These are phyloP conservation scores for Sclerotinia subarctica DNA, from an alignment of 2,329 filamentous ascomycete species.

Conservation along the genomic window DNA sequence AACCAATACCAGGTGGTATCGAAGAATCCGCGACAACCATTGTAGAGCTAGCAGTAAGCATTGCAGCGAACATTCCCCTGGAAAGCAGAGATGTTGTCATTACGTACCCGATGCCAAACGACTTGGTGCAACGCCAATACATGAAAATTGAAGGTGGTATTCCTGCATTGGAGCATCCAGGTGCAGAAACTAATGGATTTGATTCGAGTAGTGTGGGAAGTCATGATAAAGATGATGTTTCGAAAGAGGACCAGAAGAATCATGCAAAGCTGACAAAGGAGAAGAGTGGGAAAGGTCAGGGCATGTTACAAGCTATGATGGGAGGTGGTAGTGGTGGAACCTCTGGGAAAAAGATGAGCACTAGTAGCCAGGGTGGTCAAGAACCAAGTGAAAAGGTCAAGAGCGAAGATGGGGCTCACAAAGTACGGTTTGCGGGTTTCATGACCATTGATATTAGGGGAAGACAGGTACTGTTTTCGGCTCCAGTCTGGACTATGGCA, in stretches of 20 bases:
- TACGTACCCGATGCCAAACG: slow-evolving; percentile 77
- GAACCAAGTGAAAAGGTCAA: slow-evolving; percentile 32
- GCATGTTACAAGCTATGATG: slow-evolving; percentile 42
- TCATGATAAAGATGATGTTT: slow-evolving; percentile 36
- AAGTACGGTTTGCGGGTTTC: slow-evolving; percentile 73
- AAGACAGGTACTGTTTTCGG: slow-evolving; percentile 71
- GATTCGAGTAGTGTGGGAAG: slow-evolving; percentile 36
- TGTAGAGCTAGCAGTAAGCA: slow-evolving; percentile 81
- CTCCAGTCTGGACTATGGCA: slow-evolving; percentile 65
- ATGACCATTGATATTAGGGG: slow-evolving; percentile 70
- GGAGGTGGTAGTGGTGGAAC: slow-evolving; percentile 20
- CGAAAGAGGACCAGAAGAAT: slow-evolving; percentile 33
- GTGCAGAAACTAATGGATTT: slow-evolving; percentile 30
- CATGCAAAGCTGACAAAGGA: slow-evolving; percentile 36
- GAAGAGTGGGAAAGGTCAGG: slow-evolving; percentile 33
- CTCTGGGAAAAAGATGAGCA: slow-evolving; percentile 36
- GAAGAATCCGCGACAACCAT: slow-evolving; percentile 89
- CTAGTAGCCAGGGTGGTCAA: slow-evolving; percentile 23
- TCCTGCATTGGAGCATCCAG: slow-evolving; percentile 53
- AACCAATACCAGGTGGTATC: slow-evolving; percentile 76
- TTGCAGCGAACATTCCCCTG: slow-evolving; percentile 80
- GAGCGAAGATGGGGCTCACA: slow-evolving; percentile 40
- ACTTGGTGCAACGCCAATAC: slow-evolving; percentile 63
- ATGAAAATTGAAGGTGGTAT: slow-evolving; percentile 80
- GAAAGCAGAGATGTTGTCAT: slow-evolving; percentile 90